Conservation (phyloP, 306 rosid genomes). For the Vigna mungo region DNA sequence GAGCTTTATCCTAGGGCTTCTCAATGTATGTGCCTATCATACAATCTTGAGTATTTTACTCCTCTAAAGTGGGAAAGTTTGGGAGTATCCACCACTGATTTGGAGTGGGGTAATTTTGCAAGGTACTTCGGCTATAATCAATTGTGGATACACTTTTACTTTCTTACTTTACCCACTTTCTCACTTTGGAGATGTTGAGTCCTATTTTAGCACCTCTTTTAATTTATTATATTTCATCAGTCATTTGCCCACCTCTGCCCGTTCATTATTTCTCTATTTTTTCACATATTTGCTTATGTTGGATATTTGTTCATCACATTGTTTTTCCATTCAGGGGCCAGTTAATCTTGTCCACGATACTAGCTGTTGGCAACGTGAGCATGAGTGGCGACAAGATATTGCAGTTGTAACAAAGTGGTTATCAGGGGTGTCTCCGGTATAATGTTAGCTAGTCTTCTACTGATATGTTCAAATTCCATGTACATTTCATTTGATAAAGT, state of each 20-base stretch:
- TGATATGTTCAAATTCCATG: conserved; percentile 25
- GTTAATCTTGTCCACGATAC: conserved; percentile 90
- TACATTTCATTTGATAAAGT: conserved; percentile 33
- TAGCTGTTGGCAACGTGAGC: conserved; percentile 90
- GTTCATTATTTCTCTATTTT: conserved; percentile 12
- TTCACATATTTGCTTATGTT: conserved; percentile 28
- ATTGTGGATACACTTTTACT: neutral
- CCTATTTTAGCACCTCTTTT: conserved; percentile 11
- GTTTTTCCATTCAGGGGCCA: conserved; percentile 72
- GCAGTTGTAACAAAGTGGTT: conserved; percentile 99
- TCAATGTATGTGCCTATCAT: conserved; percentile 17
- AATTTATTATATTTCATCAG: neutral
- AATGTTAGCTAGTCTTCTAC: conserved; percentile 40
- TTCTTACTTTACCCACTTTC: neutral
- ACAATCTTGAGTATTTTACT: conserved; percentile 4
- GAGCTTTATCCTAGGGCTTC: conserved; percentile 28
- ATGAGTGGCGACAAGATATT: conserved; percentile 99
- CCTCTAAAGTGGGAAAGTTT: neutral
- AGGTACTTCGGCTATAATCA: neutral
- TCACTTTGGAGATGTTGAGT: neutral
- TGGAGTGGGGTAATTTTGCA: neutral
- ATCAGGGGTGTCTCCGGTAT: conserved; percentile 95
- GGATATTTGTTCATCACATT: conserved; percentile 20
- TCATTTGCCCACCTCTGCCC: conserved; percentile 13
- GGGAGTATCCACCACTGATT: neutral